These are phyloP conservation scores for Trypanosoma conorhini DNA, from an alignment of 208 protist species.

Conservation along the genomic window DNA sequence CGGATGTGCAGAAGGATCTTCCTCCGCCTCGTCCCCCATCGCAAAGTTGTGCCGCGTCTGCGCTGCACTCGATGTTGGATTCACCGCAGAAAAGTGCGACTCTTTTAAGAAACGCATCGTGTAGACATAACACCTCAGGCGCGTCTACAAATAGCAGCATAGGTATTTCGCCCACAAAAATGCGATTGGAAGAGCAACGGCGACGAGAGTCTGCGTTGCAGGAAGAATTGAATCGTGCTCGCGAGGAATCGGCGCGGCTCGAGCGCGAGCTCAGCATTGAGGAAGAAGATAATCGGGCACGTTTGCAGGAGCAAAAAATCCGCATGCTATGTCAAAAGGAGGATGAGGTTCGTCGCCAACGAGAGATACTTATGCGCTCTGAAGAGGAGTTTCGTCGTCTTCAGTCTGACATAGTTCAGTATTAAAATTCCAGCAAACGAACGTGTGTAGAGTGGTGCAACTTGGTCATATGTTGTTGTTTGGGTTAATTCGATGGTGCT, in stretches of 20 bases:
- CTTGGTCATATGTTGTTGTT: not conserved
- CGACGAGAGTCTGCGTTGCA: slow-evolving; percentile 40
- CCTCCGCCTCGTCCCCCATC: slow-evolving; percentile 61
- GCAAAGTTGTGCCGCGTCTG: slow-evolving; percentile 20
- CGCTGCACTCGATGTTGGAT: slow-evolving; percentile 4
- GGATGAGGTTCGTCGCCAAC: slow-evolving; percentile 50
- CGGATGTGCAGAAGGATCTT: slow-evolving; percentile 67
- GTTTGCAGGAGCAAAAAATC: slow-evolving; percentile 31
- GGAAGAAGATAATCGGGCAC: slow-evolving; percentile 40
- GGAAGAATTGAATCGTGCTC: slow-evolving; percentile 35
- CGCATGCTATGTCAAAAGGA: slow-evolving; percentile 42
- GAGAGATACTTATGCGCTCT: slow-evolving; percentile 38
- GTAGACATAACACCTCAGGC: not conserved
- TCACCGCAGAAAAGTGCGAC: slow-evolving; percentile 7
- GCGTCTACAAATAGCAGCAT: slow-evolving; percentile 7
- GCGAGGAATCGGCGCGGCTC: slow-evolving; percentile 43
- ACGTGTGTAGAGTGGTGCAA: not conserved
- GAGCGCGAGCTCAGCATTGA: slow-evolving; percentile 42
- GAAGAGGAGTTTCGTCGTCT: slow-evolving; percentile 51
- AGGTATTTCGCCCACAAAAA: slow-evolving; percentile 23
- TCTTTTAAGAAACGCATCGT: not conserved
- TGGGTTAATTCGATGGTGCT: not conserved
- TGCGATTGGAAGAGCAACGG: slow-evolving; percentile 47
- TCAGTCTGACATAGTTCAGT: slow-evolving; percentile 25
- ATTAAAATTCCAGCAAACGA: not conserved